phyloP scores from a whole-genome alignment of 2,329 filamentous ascomycete species.

The Xylariales sp. region DNA sequence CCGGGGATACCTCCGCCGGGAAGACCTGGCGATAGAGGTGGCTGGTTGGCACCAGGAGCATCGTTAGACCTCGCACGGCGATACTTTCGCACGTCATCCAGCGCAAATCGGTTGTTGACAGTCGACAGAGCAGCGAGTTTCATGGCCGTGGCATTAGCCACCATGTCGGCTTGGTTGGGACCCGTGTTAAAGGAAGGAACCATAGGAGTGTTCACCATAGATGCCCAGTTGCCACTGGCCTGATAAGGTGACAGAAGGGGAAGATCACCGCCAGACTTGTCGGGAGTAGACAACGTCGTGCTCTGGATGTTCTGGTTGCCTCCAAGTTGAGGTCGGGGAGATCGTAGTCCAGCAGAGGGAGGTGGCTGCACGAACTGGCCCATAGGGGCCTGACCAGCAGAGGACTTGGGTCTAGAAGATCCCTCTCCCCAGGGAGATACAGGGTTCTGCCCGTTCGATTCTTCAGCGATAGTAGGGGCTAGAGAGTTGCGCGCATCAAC shows the following conservation, averaged over 20 bases:
- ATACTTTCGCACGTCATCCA: conserved; percentile 96
- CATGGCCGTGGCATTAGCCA: conserved; percentile 98
- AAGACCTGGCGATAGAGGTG: conserved; percentile 62
- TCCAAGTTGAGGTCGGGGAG: conserved; percentile 66
- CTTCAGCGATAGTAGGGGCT: conserved; percentile 68
- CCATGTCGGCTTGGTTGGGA: conserved; percentile 87
- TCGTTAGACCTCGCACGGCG: conserved; percentile 88
- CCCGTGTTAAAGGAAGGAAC: conserved; percentile 73
- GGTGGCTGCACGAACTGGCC: conserved; percentile 89
- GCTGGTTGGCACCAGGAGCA: conserved; percentile 57
- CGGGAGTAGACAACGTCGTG: conserved; percentile 72
- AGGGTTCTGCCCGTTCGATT: conserved; percentile 61
- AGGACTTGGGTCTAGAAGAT: conserved; percentile 69
- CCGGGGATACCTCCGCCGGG: conserved; percentile 60
- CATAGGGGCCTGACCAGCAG: conserved; percentile 78
- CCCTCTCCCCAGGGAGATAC: conserved; percentile 73
- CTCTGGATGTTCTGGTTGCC: conserved; percentile 72
- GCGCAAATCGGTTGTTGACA: conserved; percentile 94
- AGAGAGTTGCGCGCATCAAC: conserved; percentile 75
- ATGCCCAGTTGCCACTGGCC: conserved; percentile 91
- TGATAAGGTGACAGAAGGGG: conserved; percentile 83
- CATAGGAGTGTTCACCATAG: conserved; percentile 97
- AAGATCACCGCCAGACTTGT: conserved; percentile 65
- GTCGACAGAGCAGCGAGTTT: conserved; percentile 95
- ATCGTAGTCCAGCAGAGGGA: conserved; percentile 71